Base-by-base conservation (phyloP, 306 rosid genomes). In the Cucurbita argyrosperma region DNA sequence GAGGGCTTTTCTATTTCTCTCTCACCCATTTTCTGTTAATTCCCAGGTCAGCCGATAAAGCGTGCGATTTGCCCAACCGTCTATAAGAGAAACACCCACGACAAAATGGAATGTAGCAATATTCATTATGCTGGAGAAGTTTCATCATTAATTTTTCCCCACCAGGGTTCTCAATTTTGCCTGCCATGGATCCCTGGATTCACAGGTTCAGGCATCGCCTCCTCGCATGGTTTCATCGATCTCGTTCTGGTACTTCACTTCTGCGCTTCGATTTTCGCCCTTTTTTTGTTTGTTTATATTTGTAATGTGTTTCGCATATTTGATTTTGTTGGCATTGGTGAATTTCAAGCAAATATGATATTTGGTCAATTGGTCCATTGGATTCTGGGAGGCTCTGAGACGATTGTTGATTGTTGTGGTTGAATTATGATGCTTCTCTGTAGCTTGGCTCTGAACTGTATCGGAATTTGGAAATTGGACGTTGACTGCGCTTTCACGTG, bases 211-310 rank as follows among this genome's bases (percentile, higher is more conserved):
- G 89, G 62, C 88, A 82, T 74, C 85, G 56, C 51, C 90, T 92
- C 57, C 96, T 88, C 68, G 74, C 83, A 0, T 92, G 96, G 89
- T 85, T 89, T 77, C 90, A 52, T 87, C 85, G 96, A 89, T 88
- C 97, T 81, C 93, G 96, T n/a, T 83, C 88, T 30, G 88, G 98
- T 92, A 74, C 63, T 60, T 23, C 69, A 7, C 5, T 52, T 60
- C 56, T 3, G 35, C 66, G 18, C 26, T 10, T 55, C 51, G 47
- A 35, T 64, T 49, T 7, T 6, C 8, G 18, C 7, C 11, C 10
- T 7, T 43, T 7, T 43, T 43, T 43, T 43, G 10, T 43, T 43
- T 60, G 21, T 43, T 43, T 23, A 0, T 11, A 30, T 60, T 45
- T 60, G 18, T 14, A 5, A 60, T 60, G 23, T 26, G 15, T 54